Evolutionary conservation across 2,329 filamentous ascomycete species (phyloP).

Genomic region (Alternaria sp.): DNA sequence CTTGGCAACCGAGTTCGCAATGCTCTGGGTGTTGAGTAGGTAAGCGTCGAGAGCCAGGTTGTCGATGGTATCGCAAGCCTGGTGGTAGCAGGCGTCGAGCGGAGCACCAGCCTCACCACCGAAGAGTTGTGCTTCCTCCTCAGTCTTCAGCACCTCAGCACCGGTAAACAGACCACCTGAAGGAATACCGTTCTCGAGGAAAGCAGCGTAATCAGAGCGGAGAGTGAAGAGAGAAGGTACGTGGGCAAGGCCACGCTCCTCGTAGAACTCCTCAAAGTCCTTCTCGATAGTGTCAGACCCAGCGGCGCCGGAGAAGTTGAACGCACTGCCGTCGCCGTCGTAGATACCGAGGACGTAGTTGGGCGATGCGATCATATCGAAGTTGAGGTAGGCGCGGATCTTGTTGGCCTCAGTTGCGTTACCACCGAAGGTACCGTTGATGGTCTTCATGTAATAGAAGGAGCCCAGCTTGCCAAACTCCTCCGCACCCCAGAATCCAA

Average conservation of each 20-base stretch:
- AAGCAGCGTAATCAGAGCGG: constrained; percentile 51
- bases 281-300: constrained; percentile 46
- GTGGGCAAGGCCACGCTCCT: constrained; percentile 37
- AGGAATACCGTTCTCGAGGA: constrained; percentile 50
- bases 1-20: constrained; percentile 48
- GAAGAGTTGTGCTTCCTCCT: constrained; percentile 44
- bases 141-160: constrained; percentile 49
- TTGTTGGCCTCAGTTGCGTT: constrained; percentile 42
- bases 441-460: constrained; percentile 46
- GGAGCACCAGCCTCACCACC: constrained; percentile 47
- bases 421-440: constrained; percentile 42
- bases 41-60: constrained; percentile 48
- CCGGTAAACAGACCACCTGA: constrained; percentile 51
- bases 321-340: constrained; percentile 47
- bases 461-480: constrained; percentile 51
- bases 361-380: constrained; percentile 52
- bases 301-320: constrained; percentile 46
- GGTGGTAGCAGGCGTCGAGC: constrained; percentile 49
- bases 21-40: constrained; percentile 47
- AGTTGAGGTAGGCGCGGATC: constrained; percentile 52
- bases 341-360: constrained; percentile 51
- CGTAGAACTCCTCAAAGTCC: constrained; percentile 46
- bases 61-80: constrained; percentile 44
- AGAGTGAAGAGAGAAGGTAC: constrained; percentile 47
- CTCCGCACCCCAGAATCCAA: constrained; percentile 51